phyloP scores from a whole-genome alignment of 2,329 filamentous ascomycete genomes.

The Thielaviopsis punctulata region DNA sequence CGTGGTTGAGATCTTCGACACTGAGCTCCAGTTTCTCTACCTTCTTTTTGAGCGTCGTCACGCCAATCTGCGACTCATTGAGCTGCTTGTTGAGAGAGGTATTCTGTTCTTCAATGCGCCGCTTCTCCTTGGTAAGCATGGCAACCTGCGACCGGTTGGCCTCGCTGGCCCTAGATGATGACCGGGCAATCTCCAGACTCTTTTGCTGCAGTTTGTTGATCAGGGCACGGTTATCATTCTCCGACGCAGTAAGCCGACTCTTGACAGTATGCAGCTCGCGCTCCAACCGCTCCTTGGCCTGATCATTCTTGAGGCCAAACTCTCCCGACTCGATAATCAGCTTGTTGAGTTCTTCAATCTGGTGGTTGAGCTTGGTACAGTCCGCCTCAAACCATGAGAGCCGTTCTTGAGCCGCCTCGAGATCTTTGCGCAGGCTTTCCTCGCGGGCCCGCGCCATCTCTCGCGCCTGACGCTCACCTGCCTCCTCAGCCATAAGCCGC shows the following conservation, averaged over 20 bases:
- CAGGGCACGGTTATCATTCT: constrained; percentile 90
- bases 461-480: constrained; percentile 64
- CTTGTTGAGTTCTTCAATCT: constrained; percentile 74
- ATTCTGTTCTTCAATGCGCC: constrained; percentile 66
- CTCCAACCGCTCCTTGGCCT: constrained; percentile 84
- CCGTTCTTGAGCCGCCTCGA: constrained; percentile 61
- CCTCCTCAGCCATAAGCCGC: constrained; percentile 63
- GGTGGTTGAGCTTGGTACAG: constrained; percentile 53
- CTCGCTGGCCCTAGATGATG: constrained; percentile 71
- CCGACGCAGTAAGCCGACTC: constrained; percentile 73
- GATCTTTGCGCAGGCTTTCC: constrained; percentile 56
- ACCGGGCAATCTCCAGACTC: constrained; percentile 85
- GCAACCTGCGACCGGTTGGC: constrained; percentile 61
- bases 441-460: constrained; percentile 67
- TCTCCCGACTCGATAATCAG: constrained; percentile 78
- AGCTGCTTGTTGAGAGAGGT: constrained; percentile 67
- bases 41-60: constrained; percentile 79
- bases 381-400: constrained; percentile 68
- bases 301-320: constrained; percentile 78
- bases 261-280: constrained; percentile 82
- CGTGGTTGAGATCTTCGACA: constrained; percentile 82
- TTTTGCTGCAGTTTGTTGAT: constrained; percentile 96
- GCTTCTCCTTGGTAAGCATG: constrained; percentile 67
- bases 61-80: constrained; percentile 65
- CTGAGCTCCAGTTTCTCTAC: constrained; percentile 80